Evolutionary conservation across 768 basidiomycete genomes (phyloP).

Genomic region (Mycena galericulata): DNA sequence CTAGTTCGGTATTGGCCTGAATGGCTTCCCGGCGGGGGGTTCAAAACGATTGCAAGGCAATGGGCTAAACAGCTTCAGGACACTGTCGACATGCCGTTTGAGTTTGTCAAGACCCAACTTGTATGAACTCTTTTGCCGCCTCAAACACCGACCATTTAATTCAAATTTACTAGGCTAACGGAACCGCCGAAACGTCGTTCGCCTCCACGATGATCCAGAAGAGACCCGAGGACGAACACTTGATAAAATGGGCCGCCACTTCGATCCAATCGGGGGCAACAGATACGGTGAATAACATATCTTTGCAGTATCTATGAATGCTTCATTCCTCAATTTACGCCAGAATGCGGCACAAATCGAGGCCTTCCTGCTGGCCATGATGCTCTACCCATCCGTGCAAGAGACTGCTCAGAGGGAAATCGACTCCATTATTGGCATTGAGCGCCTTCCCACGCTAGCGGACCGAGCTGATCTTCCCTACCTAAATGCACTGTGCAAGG

Average conservation of each 20-base stretch:
- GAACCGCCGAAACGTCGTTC: slow-evolving; percentile 38
- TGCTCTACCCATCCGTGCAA: slow-evolving; percentile 41
- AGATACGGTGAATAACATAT: slow-evolving; percentile 34
- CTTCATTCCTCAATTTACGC: too few relatives aligned
- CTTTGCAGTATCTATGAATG: not conserved
- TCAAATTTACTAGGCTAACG: slow-evolving; percentile 32
- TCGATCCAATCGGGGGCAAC: slow-evolving; percentile 52
- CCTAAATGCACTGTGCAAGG: slow-evolving; percentile 39
- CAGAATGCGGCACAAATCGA: slow-evolving; percentile 39
- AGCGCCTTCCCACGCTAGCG: slow-evolving; percentile 39
- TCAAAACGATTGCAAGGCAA: not conserved
- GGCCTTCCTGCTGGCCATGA: slow-evolving; percentile 46
- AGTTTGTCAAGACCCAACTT: slow-evolving; percentile 14
- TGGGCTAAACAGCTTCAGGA: not conserved
- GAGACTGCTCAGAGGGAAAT: slow-evolving; percentile 43
- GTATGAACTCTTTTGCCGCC: not conserved
- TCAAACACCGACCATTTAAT: not conserved
- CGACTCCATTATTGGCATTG: slow-evolving; percentile 39
- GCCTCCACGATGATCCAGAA: slow-evolving; percentile 34
- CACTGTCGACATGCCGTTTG: not conserved
- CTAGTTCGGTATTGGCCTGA: slow-evolving; percentile 25
- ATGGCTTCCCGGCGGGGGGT: slow-evolving; percentile 20
- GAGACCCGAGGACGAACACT: slow-evolving; percentile 35
- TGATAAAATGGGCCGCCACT: slow-evolving; percentile 44
- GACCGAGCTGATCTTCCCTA: slow-evolving; percentile 42